Conservation (phyloP, 495 filamentous ascomycete species). For the Talaromyces thailandensis region DNA sequence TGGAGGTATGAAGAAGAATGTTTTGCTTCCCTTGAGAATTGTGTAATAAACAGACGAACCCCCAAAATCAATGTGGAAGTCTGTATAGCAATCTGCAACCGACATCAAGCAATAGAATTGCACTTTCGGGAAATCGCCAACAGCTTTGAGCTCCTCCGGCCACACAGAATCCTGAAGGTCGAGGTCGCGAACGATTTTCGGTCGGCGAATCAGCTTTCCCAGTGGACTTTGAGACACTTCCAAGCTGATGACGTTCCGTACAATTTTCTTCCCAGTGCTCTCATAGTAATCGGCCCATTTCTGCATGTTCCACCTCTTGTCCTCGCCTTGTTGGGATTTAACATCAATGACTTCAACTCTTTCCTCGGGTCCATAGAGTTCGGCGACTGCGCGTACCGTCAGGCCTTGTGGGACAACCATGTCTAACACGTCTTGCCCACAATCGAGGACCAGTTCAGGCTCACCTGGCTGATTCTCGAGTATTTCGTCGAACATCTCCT, state of each 20-base stretch:
- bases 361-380: conserved; percentile 58
- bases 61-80: conserved; percentile 76
- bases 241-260: conserved; percentile 70
- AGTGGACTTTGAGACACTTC: conserved; percentile 63
- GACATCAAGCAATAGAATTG: conserved; percentile 74
- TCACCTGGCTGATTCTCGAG: conserved; percentile 29
- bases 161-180: conserved; percentile 67
- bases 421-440: conserved; percentile 58
- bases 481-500: conserved; percentile 41
- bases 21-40: conserved; percentile 67
- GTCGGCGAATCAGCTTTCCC: conserved; percentile 56
- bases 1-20: conserved; percentile 70
- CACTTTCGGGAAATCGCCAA: conserved; percentile 52
- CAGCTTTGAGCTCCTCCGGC: conserved; percentile 51
- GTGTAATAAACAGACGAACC: conserved; percentile 75
- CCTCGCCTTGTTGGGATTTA: conserved; percentile 62
- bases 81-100: conserved; percentile 69
- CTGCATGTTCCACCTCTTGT: conserved; percentile 61
- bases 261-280: conserved; percentile 49
- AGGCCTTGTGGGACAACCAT: conserved; percentile 66
- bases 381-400: conserved; percentile 56
- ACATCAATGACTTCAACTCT: conserved; percentile 69
- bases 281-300: conserved; percentile 74
- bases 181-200: conserved; percentile 61
- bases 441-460: conserved; percentile 42